These are phyloP conservation scores for Coemansia sp. DNA, from an alignment of 192 early-diverging fungal species.

Conservation along the genomic window DNA sequence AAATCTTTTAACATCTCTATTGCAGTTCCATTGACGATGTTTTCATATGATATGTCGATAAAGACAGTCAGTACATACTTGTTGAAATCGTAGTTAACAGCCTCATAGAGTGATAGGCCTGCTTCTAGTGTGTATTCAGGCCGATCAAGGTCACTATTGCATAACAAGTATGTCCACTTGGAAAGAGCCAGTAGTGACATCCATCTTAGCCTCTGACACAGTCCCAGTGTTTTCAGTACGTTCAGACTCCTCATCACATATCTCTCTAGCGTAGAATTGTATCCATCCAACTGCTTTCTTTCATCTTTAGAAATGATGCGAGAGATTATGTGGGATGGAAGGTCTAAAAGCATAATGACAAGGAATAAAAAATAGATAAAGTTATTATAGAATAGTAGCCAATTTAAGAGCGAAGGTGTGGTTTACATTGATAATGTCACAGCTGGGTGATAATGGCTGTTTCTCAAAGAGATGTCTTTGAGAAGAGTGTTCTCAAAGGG, in stretches of 20 bases:
- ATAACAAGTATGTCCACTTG: neutral
- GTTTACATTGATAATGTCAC: too few relatives aligned
- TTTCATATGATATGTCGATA: neutral
- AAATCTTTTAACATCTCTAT: too few relatives aligned
- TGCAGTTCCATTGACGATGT: neutral
- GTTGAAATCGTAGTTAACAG: neutral
- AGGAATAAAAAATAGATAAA: neutral
- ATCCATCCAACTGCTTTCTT: too few relatives aligned
- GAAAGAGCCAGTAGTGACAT: neutral
- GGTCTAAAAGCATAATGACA: neutral
- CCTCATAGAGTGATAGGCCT: neutral
- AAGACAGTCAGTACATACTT: neutral
- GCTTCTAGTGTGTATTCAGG: neutral
- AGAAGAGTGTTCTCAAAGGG: too few relatives aligned
- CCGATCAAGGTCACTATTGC: neutral
- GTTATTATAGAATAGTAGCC: neutral
- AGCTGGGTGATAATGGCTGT: too few relatives aligned
- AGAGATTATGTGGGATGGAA: neutral
- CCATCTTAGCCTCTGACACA: neutral
- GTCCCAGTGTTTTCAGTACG: neutral
- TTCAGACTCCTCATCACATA: neutral
- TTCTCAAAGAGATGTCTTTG: too few relatives aligned
- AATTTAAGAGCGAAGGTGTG: neutral
- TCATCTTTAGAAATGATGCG: neutral
- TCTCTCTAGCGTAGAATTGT: neutral